Percentiles rank a stretch among this genome's conserved stretches.
Conservation (phyloP, 495 filamentous ascomycete genomes). For the Xylaria castorea region DNA sequence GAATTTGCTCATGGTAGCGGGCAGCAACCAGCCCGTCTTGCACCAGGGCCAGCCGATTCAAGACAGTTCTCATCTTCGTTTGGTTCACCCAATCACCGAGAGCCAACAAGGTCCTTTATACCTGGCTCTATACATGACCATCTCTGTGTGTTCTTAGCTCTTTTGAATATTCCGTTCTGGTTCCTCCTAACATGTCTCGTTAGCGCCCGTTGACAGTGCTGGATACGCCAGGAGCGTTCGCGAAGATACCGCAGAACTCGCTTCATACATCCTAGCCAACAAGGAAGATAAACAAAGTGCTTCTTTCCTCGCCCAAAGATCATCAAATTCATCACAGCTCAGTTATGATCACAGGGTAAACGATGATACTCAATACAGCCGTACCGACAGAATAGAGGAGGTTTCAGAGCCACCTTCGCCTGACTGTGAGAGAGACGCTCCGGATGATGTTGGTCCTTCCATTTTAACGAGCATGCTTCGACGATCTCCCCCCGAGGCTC, state of each 20-base stretch:
- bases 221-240: conserved; percentile 80
- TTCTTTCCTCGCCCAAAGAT: conserved; percentile 49
- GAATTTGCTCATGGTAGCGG: conserved; percentile 31
- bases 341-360: conserved; percentile 35
- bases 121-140: conserved; percentile 73
- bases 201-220: conserved; percentile 65
- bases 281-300: conserved; percentile 50
- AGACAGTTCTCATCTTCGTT: conserved; percentile 49
- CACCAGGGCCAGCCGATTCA: conserved; percentile 34
- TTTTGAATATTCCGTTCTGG: neutral
- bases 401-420: conserved; percentile 66
- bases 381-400: conserved; percentile 60
- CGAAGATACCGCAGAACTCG: conserved; percentile 90
- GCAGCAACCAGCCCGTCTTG: conserved; percentile 30
- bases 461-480: conserved; percentile 70
- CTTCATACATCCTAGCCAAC: conserved; percentile 81
- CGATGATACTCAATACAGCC: conserved; percentile 20
- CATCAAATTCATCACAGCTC: conserved; percentile 43
- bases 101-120: conserved; percentile 79
- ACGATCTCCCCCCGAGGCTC: conserved; percentile 53
- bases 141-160: conserved; percentile 56
- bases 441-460: conserved; percentile 56
- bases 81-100: conserved; percentile 57
- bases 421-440: conserved; percentile 42
- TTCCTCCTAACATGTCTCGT: conserved; percentile 32